Evolutionary conservation across 2,329 filamentous ascomycete genomes (phyloP), one percentile per base, ranked within the genome.

Genomic region (Fusarium sp.): DNA sequence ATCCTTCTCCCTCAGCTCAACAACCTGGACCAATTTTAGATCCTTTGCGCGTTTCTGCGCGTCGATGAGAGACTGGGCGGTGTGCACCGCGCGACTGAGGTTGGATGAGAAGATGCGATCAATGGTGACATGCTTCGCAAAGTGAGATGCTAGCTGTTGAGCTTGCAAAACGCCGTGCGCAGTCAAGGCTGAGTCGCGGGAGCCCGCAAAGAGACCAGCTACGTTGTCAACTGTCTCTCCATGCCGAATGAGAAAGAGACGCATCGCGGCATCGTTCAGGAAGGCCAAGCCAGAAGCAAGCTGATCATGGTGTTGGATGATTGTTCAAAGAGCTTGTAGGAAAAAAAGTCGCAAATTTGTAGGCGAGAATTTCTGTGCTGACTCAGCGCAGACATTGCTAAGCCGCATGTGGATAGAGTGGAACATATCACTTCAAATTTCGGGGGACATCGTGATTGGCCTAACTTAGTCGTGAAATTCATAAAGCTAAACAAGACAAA

Each of bases 171-270:
- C 85, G 56, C 94, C 94, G 79, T 97, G 92, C 66, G 88, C 89
- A 23, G 94, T 97, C 71, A 97, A 83, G 39, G 88, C 82, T 2
- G 93, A 95, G 79, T 97, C 92, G 76, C 89, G 91, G 50, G 88
- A 87, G 61, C 94, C 94, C 71, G 94, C 94, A 51, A 91, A 94
- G 61, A 92, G 79, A 54, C 89, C 86, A 39, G 90, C 91, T 59
- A 96, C 90, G 77, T 97, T 97, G 80, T 97, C 92, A 68, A 96
- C 91, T 17, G 93, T 95, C 81, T 97, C 94, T 74, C 90, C 94
- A 83, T 97, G 94, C 56, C 94, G 89, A 73, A 97, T 88, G 72
- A 97, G 85, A 73, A 94, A 88, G 55, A 97, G 68, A 62, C 74
- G 78, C 77, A 80, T 80, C 77, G 52, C 68, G 24, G 44, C 62